Evolutionary conservation across 371 early-diverging fungal species (phyloP), one percentile per base, ranked within the genome.

Genomic region (Rhizopus arrhizus): DNA sequence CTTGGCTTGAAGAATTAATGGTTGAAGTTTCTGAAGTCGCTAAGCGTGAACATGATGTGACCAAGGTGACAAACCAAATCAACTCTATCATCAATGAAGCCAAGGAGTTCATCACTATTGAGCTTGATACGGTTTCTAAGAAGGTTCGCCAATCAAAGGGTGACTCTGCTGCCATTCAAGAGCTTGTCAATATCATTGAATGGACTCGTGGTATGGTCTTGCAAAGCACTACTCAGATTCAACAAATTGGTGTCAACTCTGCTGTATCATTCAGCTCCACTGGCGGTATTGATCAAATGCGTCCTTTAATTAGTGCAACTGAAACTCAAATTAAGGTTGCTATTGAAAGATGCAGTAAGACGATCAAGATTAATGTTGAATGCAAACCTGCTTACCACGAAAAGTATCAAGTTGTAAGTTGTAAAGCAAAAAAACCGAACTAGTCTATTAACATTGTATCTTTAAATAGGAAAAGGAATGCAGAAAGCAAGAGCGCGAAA

Each of bases 181-280:
- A 62, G 9, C 16, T 59, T 8, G 57, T 61, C n/a, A 53, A 52
- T 12, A 41, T 61, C 12, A 64, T 71, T 41, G 61, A 68, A 55
- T 71, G 72, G 72, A 64, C 72, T 36, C 58, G 61, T 51, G 67
- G 68, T 61, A 59, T 71, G 65, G 43, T 64, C 34, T 41, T 71
- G 15, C 72, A 71, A 43, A 58, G 65, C 16, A 53, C 72, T 28
- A 47, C 46, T 34, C 68, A 67, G 53, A 54, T 71, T 7, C 64
- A 68, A 56, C 38, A 59, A 11, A 55, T 67, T 35, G 72, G 68
- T 49, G 36, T 68, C 52, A 64, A 71, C 7, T 64, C 59, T 16
- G 65, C 62, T 36, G 65, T 55, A 13, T 38, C 72, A 10, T 61
- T 58, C 33, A 68, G 61, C n/a, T 51, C 58, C 16, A 64, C 65